Base-by-base conservation (phyloP, 2,329 filamentous ascomycete species). In the Claviceps monticola region DNA sequence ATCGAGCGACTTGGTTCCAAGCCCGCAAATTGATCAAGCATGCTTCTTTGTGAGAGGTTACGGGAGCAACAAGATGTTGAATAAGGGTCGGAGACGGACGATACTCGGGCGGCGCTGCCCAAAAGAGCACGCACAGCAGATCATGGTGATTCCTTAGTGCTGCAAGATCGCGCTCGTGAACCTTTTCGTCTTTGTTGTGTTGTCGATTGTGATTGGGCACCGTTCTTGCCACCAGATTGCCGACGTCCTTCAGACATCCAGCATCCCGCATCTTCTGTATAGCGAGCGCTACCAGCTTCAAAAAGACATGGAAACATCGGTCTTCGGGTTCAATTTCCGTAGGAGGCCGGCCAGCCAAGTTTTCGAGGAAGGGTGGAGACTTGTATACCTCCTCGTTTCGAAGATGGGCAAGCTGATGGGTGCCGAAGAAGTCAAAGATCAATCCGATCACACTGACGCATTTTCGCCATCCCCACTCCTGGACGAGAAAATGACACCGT, bases 91-190 rank as follows among this genome's bases (percentile, higher is more conserved):
- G 64, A 5, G 69, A 69, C 4, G 78, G 79, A 7, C 80, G 73
- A 48, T 78, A 59, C 2, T 75, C 72, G 1, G 70, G 61, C 8
- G 81, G 80, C 1, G 78, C 72, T 5, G 76, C 78, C 80, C 80
- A 86, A 60, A 78, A 85, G 4, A 86, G 68, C 0, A 80, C 82
- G 56, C 77, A 80, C 3, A 86, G 69, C 43, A 86, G 73, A 61
- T 86, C 82, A 53, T 85, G 82, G 54, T 86, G 82, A 54, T 86
- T 86, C 53, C 81, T 71, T 44, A 86, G 66, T 5, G 80, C 79
- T 4, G 79, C 79, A 46, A 85, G 68, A 48, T 86, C 81, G 39
- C 74, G 73, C 56, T 81, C 71, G 52, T 76, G 72, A 11, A 84
- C 72, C 5, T 68, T 71, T 53, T 81, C 73, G 59, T 85, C 81